Evolutionary conservation across 2,329 filamentous ascomycete genomes (phyloP).

Genomic region (Westerdykella sp.): DNA sequence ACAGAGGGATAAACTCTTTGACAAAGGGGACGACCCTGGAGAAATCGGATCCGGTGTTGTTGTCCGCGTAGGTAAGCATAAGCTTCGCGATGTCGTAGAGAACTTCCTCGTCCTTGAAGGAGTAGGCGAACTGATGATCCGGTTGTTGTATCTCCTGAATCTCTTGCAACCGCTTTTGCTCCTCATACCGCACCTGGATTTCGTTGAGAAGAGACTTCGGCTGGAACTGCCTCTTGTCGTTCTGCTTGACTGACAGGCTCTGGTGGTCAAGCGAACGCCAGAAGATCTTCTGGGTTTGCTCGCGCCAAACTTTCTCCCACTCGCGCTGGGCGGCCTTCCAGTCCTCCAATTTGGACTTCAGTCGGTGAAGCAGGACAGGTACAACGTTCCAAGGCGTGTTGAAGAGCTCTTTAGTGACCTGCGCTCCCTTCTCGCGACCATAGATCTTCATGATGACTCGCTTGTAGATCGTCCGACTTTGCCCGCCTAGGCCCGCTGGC

Average conservation of each 20-base stretch:
- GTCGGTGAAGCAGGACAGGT: constrained; percentile 75
- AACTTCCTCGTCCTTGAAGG: constrained; percentile 55
- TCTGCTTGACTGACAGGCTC: constrained; percentile 79
- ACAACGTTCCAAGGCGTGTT: constrained; percentile 77
- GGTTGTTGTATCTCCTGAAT: constrained; percentile 54
- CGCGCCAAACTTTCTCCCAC: constrained; percentile 98
- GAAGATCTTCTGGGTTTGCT: constrained; percentile 90
- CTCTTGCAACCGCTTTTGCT: constrained; percentile 68
- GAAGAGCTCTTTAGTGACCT: constrained; percentile 85
- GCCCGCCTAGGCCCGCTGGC: constrained; percentile 76
- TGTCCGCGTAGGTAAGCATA: constrained; percentile 41
- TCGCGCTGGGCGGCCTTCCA: constrained; percentile 96
- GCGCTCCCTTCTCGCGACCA: constrained; percentile 71
- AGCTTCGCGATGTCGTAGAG: constrained; percentile 46
- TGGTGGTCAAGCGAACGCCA: constrained; percentile 96
- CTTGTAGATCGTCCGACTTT: constrained; percentile 95
- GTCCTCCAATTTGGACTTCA: constrained; percentile 95
- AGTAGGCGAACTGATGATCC: constrained; percentile 68
- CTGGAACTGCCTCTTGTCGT: constrained; percentile 86
- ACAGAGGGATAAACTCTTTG: constrained; percentile 46
- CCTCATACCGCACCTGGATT: constrained; percentile 88
- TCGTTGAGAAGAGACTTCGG: constrained; percentile 85
- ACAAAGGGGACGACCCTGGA: constrained; percentile 43
- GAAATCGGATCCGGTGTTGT: constrained; percentile 39
- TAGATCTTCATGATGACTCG: constrained; percentile 98